Percentiles rank a stretch among this genome's conserved stretches.
phyloP scores from a whole-genome alignment of 2,329 filamentous ascomycete species.

The Colletotrichum cordylinicola region DNA sequence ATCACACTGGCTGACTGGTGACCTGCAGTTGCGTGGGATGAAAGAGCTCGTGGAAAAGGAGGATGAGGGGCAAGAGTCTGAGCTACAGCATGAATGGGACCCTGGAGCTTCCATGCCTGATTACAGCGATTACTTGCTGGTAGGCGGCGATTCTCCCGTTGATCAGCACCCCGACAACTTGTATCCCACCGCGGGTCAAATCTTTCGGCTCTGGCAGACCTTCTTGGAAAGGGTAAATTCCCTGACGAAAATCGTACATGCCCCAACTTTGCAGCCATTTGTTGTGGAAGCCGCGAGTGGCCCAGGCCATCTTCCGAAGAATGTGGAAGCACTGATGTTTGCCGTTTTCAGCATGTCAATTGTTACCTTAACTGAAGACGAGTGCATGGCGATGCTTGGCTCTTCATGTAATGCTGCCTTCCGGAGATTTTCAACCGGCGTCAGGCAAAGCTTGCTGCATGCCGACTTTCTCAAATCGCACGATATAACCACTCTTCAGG shows the following conservation, averaged over 20 bases:
- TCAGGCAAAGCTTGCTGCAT: conserved; percentile 52
- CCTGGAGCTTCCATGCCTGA: conserved; percentile 13
- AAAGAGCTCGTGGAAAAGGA: neutral
- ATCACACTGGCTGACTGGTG: neutral
- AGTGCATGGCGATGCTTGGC: conserved; percentile 58
- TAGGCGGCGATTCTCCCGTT: neutral
- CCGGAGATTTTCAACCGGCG: conserved; percentile 55
- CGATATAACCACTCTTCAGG: conserved; percentile 63
- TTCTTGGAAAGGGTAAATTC: conserved; percentile 79
- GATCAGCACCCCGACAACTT: neutral
- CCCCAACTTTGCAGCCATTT: conserved; percentile 56
- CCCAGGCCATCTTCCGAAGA: conserved; percentile 11
- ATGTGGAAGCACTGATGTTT: conserved; percentile 67
- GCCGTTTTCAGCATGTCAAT: conserved; percentile 64
- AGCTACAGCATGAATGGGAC: neutral
- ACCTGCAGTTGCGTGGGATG: neutral
- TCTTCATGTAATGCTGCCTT: conserved; percentile 53
- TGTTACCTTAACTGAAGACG: conserved; percentile 60
- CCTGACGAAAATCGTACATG: conserved; percentile 73
- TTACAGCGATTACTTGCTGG: conserved; percentile 9
- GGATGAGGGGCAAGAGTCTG: neutral
- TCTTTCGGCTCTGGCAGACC: conserved; percentile 71
- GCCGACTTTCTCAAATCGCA: conserved; percentile 64
- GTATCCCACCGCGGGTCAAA: neutral
- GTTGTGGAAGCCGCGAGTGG: conserved; percentile 34